Percentiles rank a stretch among this genome's conserved stretches.
Conservation (phyloP, 2,329 filamentous ascomycete species). For the Hymenoscyphus repandus region DNA sequence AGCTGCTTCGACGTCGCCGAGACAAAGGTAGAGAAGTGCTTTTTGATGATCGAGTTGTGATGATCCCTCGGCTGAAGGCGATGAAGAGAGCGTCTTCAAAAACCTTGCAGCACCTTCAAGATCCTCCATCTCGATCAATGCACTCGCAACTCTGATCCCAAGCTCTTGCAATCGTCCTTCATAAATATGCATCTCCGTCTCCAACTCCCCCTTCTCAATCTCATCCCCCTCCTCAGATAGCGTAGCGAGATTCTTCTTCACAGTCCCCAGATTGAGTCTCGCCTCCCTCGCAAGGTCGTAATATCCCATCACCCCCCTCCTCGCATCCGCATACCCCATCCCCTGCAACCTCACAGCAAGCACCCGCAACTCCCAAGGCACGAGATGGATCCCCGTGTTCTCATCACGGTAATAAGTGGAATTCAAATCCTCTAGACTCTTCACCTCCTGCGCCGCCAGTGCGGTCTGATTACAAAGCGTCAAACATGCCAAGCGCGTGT, state of each 20-base stretch:
- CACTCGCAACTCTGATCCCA: constrained; percentile 60
- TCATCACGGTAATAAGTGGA: constrained; percentile 50
- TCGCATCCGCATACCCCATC: constrained; percentile 77
- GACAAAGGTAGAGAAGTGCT: constrained; percentile 68
- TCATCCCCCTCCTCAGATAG: background rate
- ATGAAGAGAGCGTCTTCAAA: constrained; percentile 50
- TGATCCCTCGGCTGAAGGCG: constrained; percentile 27
- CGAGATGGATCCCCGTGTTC: constrained; percentile 55
- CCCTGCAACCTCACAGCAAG: constrained; percentile 80
- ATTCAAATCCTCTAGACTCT: constrained; percentile 58
- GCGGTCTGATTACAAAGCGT: constrained; percentile 69
- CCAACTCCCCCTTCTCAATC: constrained; percentile 1
- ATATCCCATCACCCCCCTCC: constrained; percentile 81
- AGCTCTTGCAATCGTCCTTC: constrained; percentile 66
- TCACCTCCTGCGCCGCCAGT: constrained; percentile 64
- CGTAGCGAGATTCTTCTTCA: constrained; percentile 29
- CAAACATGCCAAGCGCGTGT: constrained; percentile 76
- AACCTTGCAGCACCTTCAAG: constrained; percentile 72
- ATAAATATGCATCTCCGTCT: constrained; percentile 58
- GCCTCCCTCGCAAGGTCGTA: constrained; percentile 84
- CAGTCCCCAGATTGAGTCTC: constrained; percentile 50
- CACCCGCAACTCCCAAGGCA: constrained; percentile 83
- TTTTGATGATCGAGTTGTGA: constrained; percentile 42
- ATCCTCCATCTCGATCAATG: constrained; percentile 83
- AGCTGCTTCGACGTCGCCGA: constrained; percentile 72